Conservation (phyloP, 176 grass and related monocot genomes). For the Eragrostis nindensis region DNA sequence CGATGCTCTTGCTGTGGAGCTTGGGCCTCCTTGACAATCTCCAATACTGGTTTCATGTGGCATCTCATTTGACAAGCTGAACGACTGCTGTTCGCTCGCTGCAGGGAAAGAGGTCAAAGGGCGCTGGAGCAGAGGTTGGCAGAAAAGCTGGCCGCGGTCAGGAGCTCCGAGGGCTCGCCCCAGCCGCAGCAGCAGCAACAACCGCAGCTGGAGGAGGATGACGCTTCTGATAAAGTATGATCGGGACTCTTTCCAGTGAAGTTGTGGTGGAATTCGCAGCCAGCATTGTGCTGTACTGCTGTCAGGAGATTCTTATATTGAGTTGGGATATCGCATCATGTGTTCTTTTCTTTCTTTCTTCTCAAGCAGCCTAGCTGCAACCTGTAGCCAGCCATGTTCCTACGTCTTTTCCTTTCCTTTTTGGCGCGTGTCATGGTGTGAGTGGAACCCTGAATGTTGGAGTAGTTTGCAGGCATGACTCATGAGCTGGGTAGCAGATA, state of each 20-base stretch:
- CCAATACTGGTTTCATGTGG: background rate
- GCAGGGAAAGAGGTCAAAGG: conserved; percentile 83
- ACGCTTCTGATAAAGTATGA: conserved; percentile 73
- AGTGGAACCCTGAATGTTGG: background rate
- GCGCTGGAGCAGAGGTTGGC: conserved; percentile 82
- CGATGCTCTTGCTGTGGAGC: background rate
- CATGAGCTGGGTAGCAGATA: conserved; percentile 7
- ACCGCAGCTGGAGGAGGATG: conserved; percentile 18
- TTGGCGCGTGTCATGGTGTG: background rate
- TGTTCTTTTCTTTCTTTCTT: background rate
- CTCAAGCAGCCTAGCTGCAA: background rate
- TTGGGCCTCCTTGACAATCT: background rate
- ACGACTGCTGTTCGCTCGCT: background rate
- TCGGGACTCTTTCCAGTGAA: background rate
- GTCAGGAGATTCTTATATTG: background rate
- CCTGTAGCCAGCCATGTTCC: background rate
- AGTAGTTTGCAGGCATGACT: background rate
- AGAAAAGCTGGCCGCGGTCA: conserved; percentile 48
- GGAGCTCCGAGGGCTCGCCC: conserved; percentile 33
- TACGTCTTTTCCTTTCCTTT: background rate
- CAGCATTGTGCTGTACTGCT: background rate
- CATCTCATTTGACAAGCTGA: background rate
- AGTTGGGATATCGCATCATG: background rate
- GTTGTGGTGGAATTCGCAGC: conserved; percentile 12
- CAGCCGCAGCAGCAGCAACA: background rate